Evolutionary conservation across 768 basidiomycete species (phyloP), one percentile per base, ranked within the genome.

Genomic region (Trametes cinnabarina): DNA sequence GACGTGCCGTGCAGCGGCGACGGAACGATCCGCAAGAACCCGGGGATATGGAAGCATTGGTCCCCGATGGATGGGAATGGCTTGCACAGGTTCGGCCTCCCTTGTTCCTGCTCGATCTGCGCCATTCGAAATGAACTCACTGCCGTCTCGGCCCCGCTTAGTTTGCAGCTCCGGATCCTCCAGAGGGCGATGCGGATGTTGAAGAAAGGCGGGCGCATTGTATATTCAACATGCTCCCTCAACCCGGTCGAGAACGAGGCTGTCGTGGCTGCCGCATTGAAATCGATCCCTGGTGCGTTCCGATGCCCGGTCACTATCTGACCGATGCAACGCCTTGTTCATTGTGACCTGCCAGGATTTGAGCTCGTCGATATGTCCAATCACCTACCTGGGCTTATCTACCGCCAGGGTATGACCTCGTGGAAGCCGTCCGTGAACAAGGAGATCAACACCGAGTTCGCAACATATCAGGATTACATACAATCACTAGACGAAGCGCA

Each of bases 1-100:
- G 97, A 98, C 70, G 97, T 99, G 9, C 97, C 97, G 9, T 99
- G 97, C 69, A 94, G 92, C 65, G 97, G 97, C 4, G 97, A 99
- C 70, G 97, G 96, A 0, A 99, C 97, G 0, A 72, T 98, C 55
- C 76, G 97, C 61, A 99, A 99, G 79, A 99, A 99, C 69, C 71
- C 90, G 14, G 90, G 87, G 0, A 97, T 99, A 39, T 99, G 97
- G 97, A 90, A 88, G 69, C 79, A 80, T 40, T 99, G 96, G 96
- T 84, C 84, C 42, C 82, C 88, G 12, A 83, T 84, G 70, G 92
- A 96, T 70, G 96, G 90, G 10, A 94, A 96, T 68, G 92, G 93
- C 3, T 71, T 99, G 59, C 97, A 99, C 68, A 74, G 82, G 93
- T 94, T 63, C 41, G 83, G 74, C 42, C 14, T 22, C 25, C n/a